phyloP scores from a whole-genome alignment of 768 basidiomycete species.

The Gymnopilus junonius region DNA sequence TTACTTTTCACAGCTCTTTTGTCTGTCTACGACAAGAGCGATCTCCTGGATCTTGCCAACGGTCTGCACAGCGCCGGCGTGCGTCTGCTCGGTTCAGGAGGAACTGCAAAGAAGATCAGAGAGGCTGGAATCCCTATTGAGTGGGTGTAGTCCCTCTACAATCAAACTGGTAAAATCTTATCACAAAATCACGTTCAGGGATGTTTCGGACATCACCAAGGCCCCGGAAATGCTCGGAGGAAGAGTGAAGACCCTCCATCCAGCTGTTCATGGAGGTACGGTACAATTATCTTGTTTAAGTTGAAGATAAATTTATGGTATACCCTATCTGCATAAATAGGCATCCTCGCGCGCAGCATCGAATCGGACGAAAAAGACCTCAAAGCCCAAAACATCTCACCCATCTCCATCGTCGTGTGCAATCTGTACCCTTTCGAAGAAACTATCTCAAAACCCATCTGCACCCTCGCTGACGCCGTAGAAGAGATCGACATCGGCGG shows the following conservation, averaged over 20 bases:
- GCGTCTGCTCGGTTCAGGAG: constrained; percentile 91
- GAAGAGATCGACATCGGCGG: constrained; percentile 99
- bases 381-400: constrained; percentile 79
- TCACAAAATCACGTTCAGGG: constrained; percentile 58
- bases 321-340: constrained; percentile 45
- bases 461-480: constrained; percentile 90
- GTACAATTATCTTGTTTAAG: constrained; percentile 3
- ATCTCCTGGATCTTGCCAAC: constrained; percentile 85
- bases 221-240: constrained; percentile 99
- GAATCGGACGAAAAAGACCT: constrained; percentile 91
- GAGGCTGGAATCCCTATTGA: constrained; percentile 90
- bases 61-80: constrained; percentile 85
- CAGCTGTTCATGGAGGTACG: constrained; percentile 94
- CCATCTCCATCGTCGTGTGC: constrained; percentile 97
- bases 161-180: not conserved
- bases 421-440: constrained; percentile 97
- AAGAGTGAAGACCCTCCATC: constrained; percentile 97
- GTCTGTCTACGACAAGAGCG: constrained; percentile 96
- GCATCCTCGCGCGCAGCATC: constrained; percentile 92
- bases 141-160: constrained; percentile 53
- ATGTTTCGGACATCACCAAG: constrained; percentile 97
- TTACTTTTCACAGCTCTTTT: constrained; percentile 64
- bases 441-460: constrained; percentile 86
- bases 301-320: not conserved
- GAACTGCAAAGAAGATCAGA: constrained; percentile 97